Base-by-base conservation (phyloP, 2,329 filamentous ascomycete species). In the Colletotrichum melonis region DNA sequence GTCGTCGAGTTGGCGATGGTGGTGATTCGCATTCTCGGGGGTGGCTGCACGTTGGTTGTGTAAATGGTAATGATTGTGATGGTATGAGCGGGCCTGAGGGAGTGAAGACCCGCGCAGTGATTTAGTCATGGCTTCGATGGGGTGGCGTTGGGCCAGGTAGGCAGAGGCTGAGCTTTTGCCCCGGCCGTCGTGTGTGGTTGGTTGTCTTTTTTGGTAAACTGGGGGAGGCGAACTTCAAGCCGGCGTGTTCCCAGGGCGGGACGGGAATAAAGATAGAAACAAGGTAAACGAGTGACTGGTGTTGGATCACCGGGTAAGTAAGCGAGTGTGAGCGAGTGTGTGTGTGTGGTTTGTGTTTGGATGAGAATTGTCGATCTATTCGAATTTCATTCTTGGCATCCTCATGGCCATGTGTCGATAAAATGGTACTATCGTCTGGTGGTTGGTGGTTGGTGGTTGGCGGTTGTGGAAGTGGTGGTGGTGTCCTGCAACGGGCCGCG, bases 31-130 rank as follows among this genome's bases (percentile, higher is more conserved):
- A 57, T 65, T 73, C 63, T 69, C 63, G 65, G 64, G 75, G 71
- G 79, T 77, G 78, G 79, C 75, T 67, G 79, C 76, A 65, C 78
- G 76, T 65, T 78, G 77, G 63, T 77, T 77, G 66, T 77, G 77
- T 63, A 76, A 65, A 76, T 79, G 79, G 74, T 79, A 81, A 78
- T 82, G 81, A 78, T 80, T 79, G 73, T 79, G 76, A 74, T 78
- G 71, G 69, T 81, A 65, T 52, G 70, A 76, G 77, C 82, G 84
- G 82, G 84, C 80, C 85, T 86, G 85, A 85, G 83, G 78, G 82
- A 87, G 84, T 86, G 85, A 85, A 85, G 85, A 81, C 83, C 83
- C 84, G 80, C 80, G 82, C 76, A 78, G 80, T 79, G 82, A 81
- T 81, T 84, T 83, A 80, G 83, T 84, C 85, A 87, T 87, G 75